phyloP scores from a whole-genome alignment of 345 rosid genomes.

The Euphorbia pulcherrima region DNA sequence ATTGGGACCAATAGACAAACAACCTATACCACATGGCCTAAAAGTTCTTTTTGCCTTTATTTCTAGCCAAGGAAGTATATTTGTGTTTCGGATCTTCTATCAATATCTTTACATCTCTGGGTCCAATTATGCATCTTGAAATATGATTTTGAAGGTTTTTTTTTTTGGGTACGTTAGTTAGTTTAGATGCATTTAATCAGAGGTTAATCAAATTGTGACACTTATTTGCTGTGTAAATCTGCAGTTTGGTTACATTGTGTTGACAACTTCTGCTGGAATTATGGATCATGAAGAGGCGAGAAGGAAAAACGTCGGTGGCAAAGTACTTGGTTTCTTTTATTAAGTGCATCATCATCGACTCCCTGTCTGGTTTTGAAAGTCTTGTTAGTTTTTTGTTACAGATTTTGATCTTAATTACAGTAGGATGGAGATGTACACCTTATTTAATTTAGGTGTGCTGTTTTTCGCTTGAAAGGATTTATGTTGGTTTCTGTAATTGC shows the following conservation, averaged over 20 bases:
- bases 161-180: background rate
- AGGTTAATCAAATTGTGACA: background rate
- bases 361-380: background rate
- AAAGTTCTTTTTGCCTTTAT: too few species aligned
- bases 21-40: too few species aligned
- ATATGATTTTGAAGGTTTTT: too few species aligned
- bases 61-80: too few species aligned
- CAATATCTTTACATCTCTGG: background rate
- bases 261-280: slow-evolving; percentile 36
- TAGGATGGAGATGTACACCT: slow-evolving; percentile 8
- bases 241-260: slow-evolving; percentile 35
- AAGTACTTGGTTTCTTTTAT: slow-evolving; percentile 35
- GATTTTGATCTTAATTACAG: slow-evolving; percentile 7
- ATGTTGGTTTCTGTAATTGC: background rate
- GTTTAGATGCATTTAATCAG: background rate
- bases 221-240: too few species aligned
- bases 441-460: background rate
- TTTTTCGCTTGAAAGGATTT: background rate
- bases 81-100: background rate
- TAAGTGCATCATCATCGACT: background rate
- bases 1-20: too few species aligned
- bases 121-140: background rate
- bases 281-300: slow-evolving; percentile 39
- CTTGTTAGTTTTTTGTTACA: background rate
- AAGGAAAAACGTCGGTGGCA: slow-evolving; percentile 37